Base-by-base conservation (phyloP, 176 grass and related monocot species). In the Leersia perrieri region DNA sequence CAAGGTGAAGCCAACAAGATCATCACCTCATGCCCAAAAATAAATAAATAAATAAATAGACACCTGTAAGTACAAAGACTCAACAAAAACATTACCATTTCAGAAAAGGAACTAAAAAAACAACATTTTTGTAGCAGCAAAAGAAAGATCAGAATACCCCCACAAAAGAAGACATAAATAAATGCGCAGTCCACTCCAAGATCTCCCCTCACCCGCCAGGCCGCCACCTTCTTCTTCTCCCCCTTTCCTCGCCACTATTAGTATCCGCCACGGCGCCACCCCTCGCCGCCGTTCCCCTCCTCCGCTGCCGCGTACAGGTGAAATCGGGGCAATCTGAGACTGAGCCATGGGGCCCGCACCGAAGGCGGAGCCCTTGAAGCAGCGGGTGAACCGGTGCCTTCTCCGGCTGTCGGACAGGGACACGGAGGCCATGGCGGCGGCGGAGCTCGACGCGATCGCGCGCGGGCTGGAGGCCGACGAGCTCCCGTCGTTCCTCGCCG, bases 381-480 rank as follows among this genome's bases (percentile, higher is more conserved):
- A 99, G 92, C 88, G 90, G 18, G 96, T 95, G 62, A 99, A 95
- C 96, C 90, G 86, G 28, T 95, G 84, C 87, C 85, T 99, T 84
- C 88, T 73, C 30, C 90, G 90, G 15, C 90, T 99, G 5, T 73
- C 92, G 36, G 96, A 99, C 79, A 75, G 96, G 11, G 96, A 99
- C 88, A 99, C 96, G 32, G 96, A 99, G 82, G 96, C 96, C 45
- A 99, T 99, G 90, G 96, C 92, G 1, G 96, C 88, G 16, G 80
- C 77, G 0, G 96, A 98, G 86, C 96, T 98, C 20, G 90, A 98
- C 62, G 80, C 70, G 70, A 95, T 98, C 45, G 92, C 87, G 33
- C 89, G 86, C 31, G 84, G 84, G 4, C 86, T 98, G 1, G 86
- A 94, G 5, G 77, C 84, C 1, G 92, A 93, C 23, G 86, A 87